These are phyloP conservation scores for Lasiodiplodia theobromae DNA, from an alignment of 2,329 filamentous ascomycete genomes.

Conservation along the genomic window DNA sequence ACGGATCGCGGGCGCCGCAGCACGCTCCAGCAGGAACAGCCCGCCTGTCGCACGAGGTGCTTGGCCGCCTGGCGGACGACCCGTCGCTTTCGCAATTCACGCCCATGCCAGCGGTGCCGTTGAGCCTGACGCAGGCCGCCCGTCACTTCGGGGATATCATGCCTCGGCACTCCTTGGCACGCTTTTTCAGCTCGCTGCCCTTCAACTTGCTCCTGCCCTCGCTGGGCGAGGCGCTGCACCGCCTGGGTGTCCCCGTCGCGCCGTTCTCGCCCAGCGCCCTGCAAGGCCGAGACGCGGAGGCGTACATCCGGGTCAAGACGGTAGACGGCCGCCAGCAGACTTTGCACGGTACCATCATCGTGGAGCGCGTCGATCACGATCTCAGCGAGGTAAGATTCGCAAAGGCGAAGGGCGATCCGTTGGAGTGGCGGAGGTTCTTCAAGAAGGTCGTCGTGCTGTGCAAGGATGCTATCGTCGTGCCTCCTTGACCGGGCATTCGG, in stretches of 20 bases:
- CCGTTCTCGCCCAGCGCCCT: constrained; percentile 42
- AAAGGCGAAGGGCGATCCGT: constrained; percentile 92
- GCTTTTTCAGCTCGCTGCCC: constrained; percentile 87
- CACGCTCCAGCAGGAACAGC: background rate
- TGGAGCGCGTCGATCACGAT: constrained; percentile 71
- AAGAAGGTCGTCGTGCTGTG: constrained; percentile 92
- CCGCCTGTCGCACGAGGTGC: constrained; percentile 40
- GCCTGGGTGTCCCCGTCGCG: constrained; percentile 80
- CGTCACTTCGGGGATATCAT: constrained; percentile 90
- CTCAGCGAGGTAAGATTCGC: constrained; percentile 87
- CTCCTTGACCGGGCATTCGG: background rate
- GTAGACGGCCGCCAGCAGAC: constrained; percentile 75
- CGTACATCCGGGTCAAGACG: constrained; percentile 75
- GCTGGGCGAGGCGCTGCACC: constrained; percentile 80
- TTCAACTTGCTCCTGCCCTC: constrained; percentile 78
- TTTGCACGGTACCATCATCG: constrained; percentile 75
- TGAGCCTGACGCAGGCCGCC: constrained; percentile 88
- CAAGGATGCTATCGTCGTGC: constrained; percentile 75
- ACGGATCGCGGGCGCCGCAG: no score
- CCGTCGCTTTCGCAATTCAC: constrained; percentile 87
- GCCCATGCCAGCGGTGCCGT: constrained; percentile 75
- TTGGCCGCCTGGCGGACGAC: constrained; percentile 79
- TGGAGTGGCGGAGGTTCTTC: constrained; percentile 97
- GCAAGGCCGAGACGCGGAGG: constrained; percentile 58
- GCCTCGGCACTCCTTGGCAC: constrained; percentile 83